phyloP scores from a whole-genome alignment of 495 filamentous ascomycete genomes.

The Terfezia claveryi region DNA sequence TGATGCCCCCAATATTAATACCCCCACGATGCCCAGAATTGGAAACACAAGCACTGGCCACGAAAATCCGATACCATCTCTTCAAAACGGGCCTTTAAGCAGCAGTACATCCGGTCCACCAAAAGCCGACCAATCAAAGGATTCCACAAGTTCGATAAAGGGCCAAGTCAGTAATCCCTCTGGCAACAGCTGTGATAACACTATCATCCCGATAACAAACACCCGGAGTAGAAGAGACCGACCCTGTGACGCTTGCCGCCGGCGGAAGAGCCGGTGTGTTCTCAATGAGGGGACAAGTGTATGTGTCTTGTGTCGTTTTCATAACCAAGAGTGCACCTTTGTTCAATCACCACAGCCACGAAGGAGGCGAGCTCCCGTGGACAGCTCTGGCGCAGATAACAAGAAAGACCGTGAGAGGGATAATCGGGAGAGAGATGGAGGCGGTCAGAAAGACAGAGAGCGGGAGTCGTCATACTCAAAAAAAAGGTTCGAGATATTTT shows the following conservation, averaged over 20 bases:
- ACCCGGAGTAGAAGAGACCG: constrained; percentile 23
- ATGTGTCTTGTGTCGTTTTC: constrained; percentile 41
- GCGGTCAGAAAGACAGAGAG: neutral
- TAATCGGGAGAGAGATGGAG: neutral
- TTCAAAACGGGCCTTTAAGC: too few relatives aligned
- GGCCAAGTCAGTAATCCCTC: neutral
- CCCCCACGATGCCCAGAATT: neutral
- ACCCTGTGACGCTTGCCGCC: constrained; percentile 58
- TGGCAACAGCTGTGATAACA: neutral
- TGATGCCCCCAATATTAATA: neutral
- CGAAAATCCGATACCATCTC: too few relatives aligned
- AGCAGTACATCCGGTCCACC: neutral
- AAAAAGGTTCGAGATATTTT: neutral
- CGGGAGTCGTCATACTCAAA: neutral
- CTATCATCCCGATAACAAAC: neutral
- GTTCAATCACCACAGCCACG: constrained; percentile 42
- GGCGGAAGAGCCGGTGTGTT: constrained; percentile 72
- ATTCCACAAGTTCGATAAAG: neutral
- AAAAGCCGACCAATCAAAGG: neutral
- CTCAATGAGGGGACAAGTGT: constrained; percentile 48
- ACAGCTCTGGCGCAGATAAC: constrained; percentile 27
- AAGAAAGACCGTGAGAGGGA: neutral
- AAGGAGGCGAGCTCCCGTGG: constrained; percentile 44
- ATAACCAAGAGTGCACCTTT: constrained; percentile 40
- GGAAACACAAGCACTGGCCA: neutral